These are phyloP conservation scores for Craspedostauros australis DNA, from an alignment of 108 stramenopile genomes.

Conservation along the genomic window DNA sequence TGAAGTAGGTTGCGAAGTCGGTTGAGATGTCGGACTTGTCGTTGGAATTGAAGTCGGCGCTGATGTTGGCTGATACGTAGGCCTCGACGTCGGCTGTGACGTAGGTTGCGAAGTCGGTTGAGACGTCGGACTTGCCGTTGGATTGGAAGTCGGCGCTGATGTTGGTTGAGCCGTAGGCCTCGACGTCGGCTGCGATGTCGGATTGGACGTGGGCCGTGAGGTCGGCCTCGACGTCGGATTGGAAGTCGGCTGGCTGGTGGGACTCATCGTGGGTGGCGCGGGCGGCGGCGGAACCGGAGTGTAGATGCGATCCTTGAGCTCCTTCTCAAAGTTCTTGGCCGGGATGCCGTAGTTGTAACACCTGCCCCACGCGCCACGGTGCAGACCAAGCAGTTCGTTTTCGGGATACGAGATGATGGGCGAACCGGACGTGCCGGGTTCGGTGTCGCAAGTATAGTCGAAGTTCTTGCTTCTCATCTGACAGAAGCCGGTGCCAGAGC, in stretches of 20 bases:
- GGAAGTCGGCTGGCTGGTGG: not conserved
- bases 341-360: too few species aligned
- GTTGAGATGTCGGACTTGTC: not conserved
- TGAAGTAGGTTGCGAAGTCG: not conserved
- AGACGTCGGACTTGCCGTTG: not conserved
- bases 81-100: not conserved
- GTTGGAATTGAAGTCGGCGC: conserved; percentile 1
- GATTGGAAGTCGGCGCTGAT: too few species aligned
- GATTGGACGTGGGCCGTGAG: not conserved
- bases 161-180: too few species aligned
- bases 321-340: too few species aligned
- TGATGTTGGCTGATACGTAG: not conserved
- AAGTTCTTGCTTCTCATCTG: not conserved
- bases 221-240: not conserved
- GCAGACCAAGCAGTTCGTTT: too few species aligned
- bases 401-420: not conserved
- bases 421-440: conserved; percentile 6
- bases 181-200: not conserved
- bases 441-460: conserved; percentile 2
- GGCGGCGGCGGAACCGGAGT: not conserved
- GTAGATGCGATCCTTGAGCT: too few species aligned
- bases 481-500: not conserved
- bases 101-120: not conserved
- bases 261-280: not conserved
- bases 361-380: too few species aligned